Percentiles rank a stretch among this genome's conserved stretches.
Conservation (phyloP, 441 rosid genomes). For the Corymbia citriodora region DNA sequence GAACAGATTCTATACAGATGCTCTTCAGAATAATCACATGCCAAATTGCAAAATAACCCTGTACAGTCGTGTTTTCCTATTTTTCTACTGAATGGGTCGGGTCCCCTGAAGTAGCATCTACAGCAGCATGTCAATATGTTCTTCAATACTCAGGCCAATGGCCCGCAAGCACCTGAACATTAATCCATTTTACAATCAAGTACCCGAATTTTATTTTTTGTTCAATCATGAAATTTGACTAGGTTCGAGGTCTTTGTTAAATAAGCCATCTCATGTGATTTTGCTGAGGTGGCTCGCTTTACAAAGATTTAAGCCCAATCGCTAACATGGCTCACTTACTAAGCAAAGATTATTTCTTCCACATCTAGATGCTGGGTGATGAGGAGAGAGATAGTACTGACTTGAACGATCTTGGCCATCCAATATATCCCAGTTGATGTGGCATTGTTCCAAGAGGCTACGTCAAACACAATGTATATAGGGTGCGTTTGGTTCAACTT, state of each 20-base stretch:
- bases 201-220: neutral
- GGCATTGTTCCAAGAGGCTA: neutral
- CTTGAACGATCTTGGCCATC: accelerated
- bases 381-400: neutral
- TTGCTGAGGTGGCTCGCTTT: neutral
- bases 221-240: neutral
- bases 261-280: neutral
- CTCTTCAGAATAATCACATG: neutral
- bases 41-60: neutral
- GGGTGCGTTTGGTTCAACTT: too few species aligned
- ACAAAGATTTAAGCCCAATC: neutral
- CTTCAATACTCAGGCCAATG: neutral
- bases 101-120: neutral
- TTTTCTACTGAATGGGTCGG: neutral
- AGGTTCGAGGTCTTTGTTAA: neutral
- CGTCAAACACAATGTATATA: neutral
- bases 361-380: neutral
- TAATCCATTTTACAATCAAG: neutral
- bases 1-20: neutral
- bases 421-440: neutral
- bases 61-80: neutral
- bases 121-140: neutral
- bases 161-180: neutral
- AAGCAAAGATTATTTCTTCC: neutral
- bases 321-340: neutral